phyloP scores from a whole-genome alignment of 257 asterid species.

The Solanum verrucosum region DNA sequence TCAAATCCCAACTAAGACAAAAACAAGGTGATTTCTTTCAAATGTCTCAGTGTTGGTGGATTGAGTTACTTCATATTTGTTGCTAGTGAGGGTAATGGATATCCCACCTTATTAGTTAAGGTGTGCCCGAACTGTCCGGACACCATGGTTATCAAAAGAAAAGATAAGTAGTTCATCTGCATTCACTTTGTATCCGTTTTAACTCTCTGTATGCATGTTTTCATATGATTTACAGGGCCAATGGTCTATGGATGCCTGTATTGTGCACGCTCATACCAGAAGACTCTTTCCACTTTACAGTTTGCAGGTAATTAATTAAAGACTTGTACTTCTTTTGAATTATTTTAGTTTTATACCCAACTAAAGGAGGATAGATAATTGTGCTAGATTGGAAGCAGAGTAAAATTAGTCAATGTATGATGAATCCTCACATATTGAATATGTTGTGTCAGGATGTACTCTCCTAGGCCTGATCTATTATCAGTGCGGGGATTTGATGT shows the following conservation, averaged over 20 bases:
- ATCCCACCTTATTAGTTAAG: neutral
- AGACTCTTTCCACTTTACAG: slow-evolving; percentile 67
- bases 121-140: neutral
- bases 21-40: neutral
- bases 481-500: neutral
- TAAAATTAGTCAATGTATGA: neutral
- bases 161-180: neutral
- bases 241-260: slow-evolving; percentile 96
- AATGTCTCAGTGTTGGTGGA: neutral
- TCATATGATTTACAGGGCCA: slow-evolving; percentile 50
- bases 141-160: neutral
- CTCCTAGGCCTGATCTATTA: neutral
- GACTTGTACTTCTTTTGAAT: neutral
- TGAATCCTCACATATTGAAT: neutral
- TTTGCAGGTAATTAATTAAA: slow-evolving; percentile 60
- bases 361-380: neutral
- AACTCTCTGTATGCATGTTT: neutral
- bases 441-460: neutral
- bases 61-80: neutral
- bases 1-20: neutral
- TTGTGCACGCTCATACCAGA: slow-evolving; percentile 71
- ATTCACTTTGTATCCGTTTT: neutral
- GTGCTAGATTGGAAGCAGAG: neutral
- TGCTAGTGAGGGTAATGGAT: neutral
- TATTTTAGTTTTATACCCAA: neutral